Evolutionary conservation across 2,329 filamentous ascomycete species (phyloP).

Genomic region (Sporothrix brunneoviolacea): DNA sequence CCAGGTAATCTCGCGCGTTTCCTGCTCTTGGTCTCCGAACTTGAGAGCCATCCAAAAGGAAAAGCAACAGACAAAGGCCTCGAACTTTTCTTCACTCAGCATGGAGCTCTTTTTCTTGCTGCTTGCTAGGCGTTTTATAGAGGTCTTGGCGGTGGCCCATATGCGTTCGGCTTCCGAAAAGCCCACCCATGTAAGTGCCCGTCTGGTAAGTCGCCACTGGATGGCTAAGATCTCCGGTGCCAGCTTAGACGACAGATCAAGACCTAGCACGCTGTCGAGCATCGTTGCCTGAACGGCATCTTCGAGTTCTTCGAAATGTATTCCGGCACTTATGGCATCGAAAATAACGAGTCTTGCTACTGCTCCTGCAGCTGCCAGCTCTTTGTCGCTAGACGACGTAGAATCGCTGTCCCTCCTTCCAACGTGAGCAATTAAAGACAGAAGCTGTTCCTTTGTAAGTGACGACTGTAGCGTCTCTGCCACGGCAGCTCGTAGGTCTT

Average conservation of each 20-base stretch:
- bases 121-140: background rate
- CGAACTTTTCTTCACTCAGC: constrained; percentile 22
- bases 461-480: constrained; percentile 33
- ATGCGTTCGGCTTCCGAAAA: constrained; percentile 20
- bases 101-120: constrained; percentile 13
- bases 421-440: constrained; percentile 38
- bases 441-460: constrained; percentile 38
- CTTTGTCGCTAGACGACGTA: background rate
- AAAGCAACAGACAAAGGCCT: constrained; percentile 27
- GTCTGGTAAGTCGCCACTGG: constrained; percentile 23
- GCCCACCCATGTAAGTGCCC: constrained; percentile 23
- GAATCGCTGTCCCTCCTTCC: constrained; percentile 21
- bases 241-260: background rate
- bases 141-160: constrained; percentile 18
- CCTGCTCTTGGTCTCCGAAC: constrained; percentile 20
- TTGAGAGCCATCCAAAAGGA: constrained; percentile 25
- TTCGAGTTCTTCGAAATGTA: constrained; percentile 35
- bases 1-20: constrained; percentile 22
- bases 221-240: constrained; percentile 4
- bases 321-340: constrained; percentile 35
- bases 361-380: background rate
- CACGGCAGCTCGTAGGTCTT: constrained; percentile 21
- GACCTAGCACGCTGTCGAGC: constrained; percentile 27
- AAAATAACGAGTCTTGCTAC: constrained; percentile 36
- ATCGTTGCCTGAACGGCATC: constrained; percentile 36